Base-by-base conservation (phyloP, 352 stramenopile genomes). In the Thalassiosira hispida region DNA sequence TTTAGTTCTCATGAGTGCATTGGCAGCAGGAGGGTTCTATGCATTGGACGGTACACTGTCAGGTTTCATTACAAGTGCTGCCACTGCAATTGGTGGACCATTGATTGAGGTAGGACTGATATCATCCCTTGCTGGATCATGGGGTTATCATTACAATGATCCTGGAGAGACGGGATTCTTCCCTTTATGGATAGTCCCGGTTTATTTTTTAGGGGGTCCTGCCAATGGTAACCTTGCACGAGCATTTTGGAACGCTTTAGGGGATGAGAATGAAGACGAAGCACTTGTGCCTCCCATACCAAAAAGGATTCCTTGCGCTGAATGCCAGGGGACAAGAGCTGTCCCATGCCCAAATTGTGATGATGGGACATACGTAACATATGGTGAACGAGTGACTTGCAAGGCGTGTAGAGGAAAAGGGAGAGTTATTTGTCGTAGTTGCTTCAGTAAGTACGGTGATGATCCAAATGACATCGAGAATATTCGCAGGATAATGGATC, bases 171-270 rank as follows among this genome's bases (percentile, higher is more conserved):
- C 81, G 27, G 89, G 89, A 25, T 90, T 88, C 60, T 93, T 94
- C 66, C 89, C 89, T 0, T 65, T 91, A 18, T 94, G 89, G 89
- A 93, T 93, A 51, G 27, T 89, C 18, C 87, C 89, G 7, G 84
- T 94, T 14, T 94, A 93, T 52, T 93, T 93, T 60, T 72, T 93
- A 14, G 89, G 89, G 44, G 89, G 89, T 40, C 89, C 89, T 18
- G 89, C 89, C 11, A 84, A 88, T 73, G 89, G 89, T 16, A 93
- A 94, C 76, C 51, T 94, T 14, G 89, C 89, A 52, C 60, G 89
- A 57, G 64, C 76, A 12, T 79, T 92, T 81, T 92, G 86, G 89
- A 83, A 89, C 61, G 60, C 49, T 9, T 60, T 93, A 53, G 59
- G 62, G 33, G 62, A 64, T 9, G 14, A 70, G 4, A 60, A 70